phyloP scores from a whole-genome alignment of 2,329 filamentous ascomycete species.

The Fusarium newnesense region DNA sequence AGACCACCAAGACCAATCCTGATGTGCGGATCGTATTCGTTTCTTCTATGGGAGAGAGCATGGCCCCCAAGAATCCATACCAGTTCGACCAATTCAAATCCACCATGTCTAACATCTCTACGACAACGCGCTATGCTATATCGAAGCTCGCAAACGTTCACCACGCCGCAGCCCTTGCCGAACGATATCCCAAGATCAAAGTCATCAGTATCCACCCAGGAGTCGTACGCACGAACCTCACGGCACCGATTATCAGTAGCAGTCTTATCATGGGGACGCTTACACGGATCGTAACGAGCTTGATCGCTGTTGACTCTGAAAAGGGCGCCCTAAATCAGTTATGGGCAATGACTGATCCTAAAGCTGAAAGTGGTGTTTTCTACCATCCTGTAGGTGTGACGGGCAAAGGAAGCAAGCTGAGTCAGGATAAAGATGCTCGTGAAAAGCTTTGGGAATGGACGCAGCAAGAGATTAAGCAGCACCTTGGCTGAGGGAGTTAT shows the following conservation, averaged over 20 bases:
- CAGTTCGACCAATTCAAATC: conserved; percentile 12
- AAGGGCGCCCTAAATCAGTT: background rate
- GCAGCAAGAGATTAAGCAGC: conserved; percentile 1
- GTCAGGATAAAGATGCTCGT: background rate
- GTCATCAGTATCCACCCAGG: background rate
- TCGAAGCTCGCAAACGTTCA: conserved; percentile 11
- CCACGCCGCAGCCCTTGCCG: conserved; percentile 3
- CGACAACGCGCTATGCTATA: background rate
- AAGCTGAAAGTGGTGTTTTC: background rate
- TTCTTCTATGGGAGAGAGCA: background rate
- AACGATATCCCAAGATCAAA: background rate
- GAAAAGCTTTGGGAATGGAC: conserved; percentile 18
- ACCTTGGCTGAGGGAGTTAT: background rate
- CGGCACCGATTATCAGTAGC: background rate
- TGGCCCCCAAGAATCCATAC: background rate
- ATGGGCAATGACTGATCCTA: background rate
- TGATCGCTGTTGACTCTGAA: background rate
- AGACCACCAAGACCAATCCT: background rate
- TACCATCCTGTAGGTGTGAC: conserved; percentile 7
- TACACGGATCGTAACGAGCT: fast-evolving
- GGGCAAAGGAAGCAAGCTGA: conserved; percentile 7
- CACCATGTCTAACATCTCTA: background rate
- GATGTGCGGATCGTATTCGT: conserved; percentile 1
- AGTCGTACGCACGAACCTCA: background rate
- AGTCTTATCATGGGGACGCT: background rate